Conservation (phyloP, 805 yeast genomes). For the Lipomyces yamanashiensis region DNA sequence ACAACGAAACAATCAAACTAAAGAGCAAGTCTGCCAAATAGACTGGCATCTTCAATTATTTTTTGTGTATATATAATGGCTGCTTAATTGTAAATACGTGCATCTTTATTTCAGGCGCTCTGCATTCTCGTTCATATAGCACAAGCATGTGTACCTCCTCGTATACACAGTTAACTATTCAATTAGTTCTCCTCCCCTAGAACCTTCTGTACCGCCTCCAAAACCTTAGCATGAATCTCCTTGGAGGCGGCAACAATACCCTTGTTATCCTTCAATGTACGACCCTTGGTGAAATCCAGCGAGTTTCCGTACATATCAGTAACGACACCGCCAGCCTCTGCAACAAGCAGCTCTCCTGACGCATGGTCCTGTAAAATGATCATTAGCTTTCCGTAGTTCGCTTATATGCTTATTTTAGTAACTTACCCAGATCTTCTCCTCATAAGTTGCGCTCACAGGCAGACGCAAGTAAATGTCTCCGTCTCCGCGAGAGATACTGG, state of each 20-base stretch:
- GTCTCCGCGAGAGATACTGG: conserved; percentile 85
- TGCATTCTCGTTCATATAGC: not conserved
- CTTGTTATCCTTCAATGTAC: conserved; percentile 70
- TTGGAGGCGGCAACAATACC: conserved; percentile 85
- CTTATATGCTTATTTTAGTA: too few species aligned
- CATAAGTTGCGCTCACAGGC: conserved; percentile 74
- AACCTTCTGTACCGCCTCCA: conserved; percentile 35
- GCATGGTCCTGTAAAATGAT: conserved; percentile 74
- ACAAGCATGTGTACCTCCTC: not conserved
- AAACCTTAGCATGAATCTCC: conserved; percentile 27
- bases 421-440: conserved; percentile 85
- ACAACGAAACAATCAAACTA: conserved; percentile 85
- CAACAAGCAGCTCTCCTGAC: conserved; percentile 84
- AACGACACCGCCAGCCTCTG: conserved; percentile 90
- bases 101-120: not conserved
- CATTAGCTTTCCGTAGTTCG: not conserved
- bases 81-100: conserved; percentile 2
- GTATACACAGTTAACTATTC: not conserved
- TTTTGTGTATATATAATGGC: conserved; percentile 9
- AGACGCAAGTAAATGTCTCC: conserved; percentile 91
- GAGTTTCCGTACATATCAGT: conserved; percentile 78
- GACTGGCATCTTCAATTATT: conserved; percentile 12
- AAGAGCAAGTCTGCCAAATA: conserved; percentile 94
- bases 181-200: conserved; percentile 15
- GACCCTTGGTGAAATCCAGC: conserved; percentile 84